Conservation (phyloP, 2,329 filamentous ascomycete genomes). For the Aureobasidium musti region DNA sequence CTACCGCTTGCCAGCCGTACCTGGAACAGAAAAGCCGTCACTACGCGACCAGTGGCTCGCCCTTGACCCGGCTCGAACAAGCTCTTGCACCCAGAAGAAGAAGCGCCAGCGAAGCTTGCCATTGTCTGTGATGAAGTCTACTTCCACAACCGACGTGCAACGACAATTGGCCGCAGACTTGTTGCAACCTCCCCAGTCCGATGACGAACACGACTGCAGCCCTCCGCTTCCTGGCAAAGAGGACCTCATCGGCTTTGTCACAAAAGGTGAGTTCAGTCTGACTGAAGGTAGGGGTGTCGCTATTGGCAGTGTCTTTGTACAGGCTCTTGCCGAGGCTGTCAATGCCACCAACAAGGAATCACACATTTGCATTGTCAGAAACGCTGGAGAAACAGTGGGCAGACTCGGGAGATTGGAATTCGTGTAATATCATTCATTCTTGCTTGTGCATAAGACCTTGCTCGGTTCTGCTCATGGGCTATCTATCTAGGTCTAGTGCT, state of each 20-base stretch:
- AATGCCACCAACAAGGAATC: constrained; percentile 44
- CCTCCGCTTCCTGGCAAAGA: constrained; percentile 69
- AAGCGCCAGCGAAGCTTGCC: constrained; percentile 35
- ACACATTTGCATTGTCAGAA: constrained; percentile 74
- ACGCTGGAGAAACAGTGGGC: constrained; percentile 75
- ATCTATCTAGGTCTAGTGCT: constrained; percentile 18
- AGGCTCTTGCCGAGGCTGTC: neutral
- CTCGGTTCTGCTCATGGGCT: neutral
- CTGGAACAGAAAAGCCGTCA: constrained; percentile 39
- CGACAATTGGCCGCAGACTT: constrained; percentile 46
- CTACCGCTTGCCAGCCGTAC: constrained; percentile 72
- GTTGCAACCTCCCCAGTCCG: constrained; percentile 42
- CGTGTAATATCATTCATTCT: constrained; percentile 41
- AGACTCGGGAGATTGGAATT: constrained; percentile 78
- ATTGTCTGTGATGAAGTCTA: neutral
- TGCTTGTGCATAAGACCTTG: neutral
- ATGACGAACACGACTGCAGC: constrained; percentile 13
- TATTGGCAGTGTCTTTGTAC: constrained; percentile 67
- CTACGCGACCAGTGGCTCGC: constrained; percentile 73
- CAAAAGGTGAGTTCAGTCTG: constrained; percentile 80
- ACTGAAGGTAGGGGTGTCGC: constrained; percentile 73
- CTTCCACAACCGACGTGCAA: constrained; percentile 42
- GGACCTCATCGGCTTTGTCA: constrained; percentile 88
- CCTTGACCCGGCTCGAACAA: constrained; percentile 46
- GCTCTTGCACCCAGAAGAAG: constrained; percentile 29